Conservation (phyloP, 1,284 basidiomycete species). For the Malassezia japonica region DNA sequence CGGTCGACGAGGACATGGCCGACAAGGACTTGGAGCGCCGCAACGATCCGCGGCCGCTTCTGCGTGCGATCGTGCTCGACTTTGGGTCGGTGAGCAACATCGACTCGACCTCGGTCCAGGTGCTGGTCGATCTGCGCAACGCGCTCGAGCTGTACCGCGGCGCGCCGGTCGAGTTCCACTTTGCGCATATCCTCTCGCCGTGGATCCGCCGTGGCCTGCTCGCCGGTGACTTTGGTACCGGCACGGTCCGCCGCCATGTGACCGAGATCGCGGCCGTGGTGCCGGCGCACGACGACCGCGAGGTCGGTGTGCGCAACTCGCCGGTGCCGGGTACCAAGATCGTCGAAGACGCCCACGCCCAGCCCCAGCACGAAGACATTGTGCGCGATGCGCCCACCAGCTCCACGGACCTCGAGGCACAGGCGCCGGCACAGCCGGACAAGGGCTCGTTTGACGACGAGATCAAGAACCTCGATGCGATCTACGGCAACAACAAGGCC, state of each 20-base stretch:
- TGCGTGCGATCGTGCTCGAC: slow-evolving; percentile 82
- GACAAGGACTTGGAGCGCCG: slow-evolving; percentile 34
- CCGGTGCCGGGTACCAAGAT: neutral
- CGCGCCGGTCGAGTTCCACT: slow-evolving; percentile 72
- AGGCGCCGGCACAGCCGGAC: neutral
- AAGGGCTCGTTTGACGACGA: neutral
- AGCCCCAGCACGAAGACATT: too few species aligned
- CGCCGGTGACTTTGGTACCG: slow-evolving; percentile 34
- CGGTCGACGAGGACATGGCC: slow-evolving; percentile 22
- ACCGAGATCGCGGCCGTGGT: slow-evolving; percentile 51
- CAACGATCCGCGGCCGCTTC: slow-evolving; percentile 55
- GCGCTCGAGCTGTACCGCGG: slow-evolving; percentile 82
- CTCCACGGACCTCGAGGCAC: neutral
- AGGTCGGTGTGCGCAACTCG: neutral
- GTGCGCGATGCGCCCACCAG: neutral
- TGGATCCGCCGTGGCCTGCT: slow-evolving; percentile 62
- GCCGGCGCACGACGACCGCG: slow-evolving; percentile 55
- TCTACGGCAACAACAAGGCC: neutral
- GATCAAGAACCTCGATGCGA: slow-evolving; percentile 6
- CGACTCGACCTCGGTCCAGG: slow-evolving; percentile 75
- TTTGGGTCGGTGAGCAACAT: slow-evolving; percentile 65
- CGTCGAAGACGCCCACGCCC: neutral
- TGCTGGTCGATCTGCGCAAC: slow-evolving; percentile 74
- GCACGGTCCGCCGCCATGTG: slow-evolving; percentile 14
- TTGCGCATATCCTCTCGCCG: slow-evolving; percentile 75